These are phyloP conservation scores for Mycena olivaceomarginata DNA, from an alignment of 768 basidiomycete genomes.

Conservation along the genomic window DNA sequence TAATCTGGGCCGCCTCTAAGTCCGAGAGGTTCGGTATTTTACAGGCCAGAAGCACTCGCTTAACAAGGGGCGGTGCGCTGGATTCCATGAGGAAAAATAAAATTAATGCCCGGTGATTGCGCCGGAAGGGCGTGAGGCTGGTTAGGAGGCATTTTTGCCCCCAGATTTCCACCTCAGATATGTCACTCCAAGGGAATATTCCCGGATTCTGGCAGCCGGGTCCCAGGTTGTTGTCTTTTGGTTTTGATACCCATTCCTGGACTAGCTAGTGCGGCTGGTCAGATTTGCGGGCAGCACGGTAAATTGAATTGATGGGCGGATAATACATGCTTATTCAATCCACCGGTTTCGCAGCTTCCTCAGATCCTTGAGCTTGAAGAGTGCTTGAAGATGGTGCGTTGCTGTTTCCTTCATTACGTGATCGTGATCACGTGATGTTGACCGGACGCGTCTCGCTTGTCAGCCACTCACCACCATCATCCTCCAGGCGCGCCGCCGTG, in stretches of 20 bases:
- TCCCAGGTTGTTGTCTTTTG: not conserved
- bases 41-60: slow-evolving; percentile 1
- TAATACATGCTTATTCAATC: too few relatives aligned
- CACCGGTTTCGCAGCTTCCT: not conserved
- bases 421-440: slow-evolving; percentile 27
- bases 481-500: not conserved
- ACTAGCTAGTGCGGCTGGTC: not conserved
- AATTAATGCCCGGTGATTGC: not conserved
- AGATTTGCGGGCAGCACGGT: not conserved
- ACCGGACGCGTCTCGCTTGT: slow-evolving; percentile 26
- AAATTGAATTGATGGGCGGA: not conserved
- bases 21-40: not conserved
- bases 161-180: too few relatives aligned
- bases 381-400: not conserved
- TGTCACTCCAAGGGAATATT: not conserved
- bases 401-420: too few relatives aligned
- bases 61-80: not conserved
- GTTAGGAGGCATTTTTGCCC: not conserved
- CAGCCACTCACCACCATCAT: not conserved
- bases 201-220: not conserved
- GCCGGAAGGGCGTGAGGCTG: not conserved
- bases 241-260: not conserved
- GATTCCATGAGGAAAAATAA: not conserved
- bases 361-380: not conserved
- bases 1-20: not conserved